These are phyloP conservation scores for Russula virescens DNA, from an alignment of 768 basidiomycete genomes.

Conservation along the genomic window DNA sequence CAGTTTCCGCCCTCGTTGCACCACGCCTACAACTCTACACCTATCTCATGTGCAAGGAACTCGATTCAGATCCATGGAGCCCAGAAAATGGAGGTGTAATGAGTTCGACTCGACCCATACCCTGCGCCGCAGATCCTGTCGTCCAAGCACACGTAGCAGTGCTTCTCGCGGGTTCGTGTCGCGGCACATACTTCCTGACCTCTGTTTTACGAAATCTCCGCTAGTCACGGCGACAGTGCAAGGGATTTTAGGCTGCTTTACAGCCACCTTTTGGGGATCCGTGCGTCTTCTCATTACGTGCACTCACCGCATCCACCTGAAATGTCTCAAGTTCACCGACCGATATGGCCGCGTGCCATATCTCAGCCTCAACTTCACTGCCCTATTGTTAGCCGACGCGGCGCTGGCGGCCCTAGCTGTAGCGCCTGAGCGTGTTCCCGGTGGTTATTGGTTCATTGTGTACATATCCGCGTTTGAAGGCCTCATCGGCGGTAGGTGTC, in stretches of 20 bases:
- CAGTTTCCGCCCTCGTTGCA: slow-evolving; percentile 52
- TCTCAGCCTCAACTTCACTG: slow-evolving; percentile 55
- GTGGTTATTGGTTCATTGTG: slow-evolving; percentile 76
- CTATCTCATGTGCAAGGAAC: slow-evolving; percentile 58
- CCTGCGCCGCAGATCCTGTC: slow-evolving; percentile 62
- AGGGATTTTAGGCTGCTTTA: slow-evolving; percentile 72
- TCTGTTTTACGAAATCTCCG: neutral
- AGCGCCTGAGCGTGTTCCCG: slow-evolving; percentile 58
- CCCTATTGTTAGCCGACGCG: slow-evolving; percentile 56
- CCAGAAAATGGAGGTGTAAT: neutral
- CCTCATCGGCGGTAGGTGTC: slow-evolving; percentile 55
- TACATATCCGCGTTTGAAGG: slow-evolving; percentile 65
- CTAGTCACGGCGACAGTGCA: slow-evolving; percentile 57
- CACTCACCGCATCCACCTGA: neutral
- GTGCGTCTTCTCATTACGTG: slow-evolving; percentile 38
- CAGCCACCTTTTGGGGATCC: slow-evolving; percentile 82
- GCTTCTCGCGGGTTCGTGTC: slow-evolving; percentile 50
- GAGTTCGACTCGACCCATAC: slow-evolving; percentile 21
- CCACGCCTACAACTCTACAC: slow-evolving; percentile 73
- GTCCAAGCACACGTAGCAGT: slow-evolving; percentile 69
- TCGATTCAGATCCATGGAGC: neutral
- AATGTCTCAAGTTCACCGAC: slow-evolving; percentile 58
- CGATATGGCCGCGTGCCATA: slow-evolving; percentile 63
- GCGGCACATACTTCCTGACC: neutral
- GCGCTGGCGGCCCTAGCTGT: slow-evolving; percentile 61